Evolutionary conservation across 805 yeast species (phyloP), one percentile per base, ranked within the genome.

Genomic region (Candida saitoana): DNA sequence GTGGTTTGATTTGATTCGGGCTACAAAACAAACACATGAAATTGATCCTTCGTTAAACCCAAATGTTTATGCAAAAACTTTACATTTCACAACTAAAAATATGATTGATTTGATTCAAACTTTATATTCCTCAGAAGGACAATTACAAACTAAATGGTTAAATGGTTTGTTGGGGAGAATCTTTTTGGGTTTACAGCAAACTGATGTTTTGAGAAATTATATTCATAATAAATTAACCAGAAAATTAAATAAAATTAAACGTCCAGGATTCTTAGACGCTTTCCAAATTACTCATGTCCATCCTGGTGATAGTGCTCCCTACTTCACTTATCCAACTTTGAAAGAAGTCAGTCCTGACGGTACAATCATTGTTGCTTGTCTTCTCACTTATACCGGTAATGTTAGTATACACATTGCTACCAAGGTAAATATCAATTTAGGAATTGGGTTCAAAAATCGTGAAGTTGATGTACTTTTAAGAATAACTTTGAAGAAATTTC

Each of bases 231-330:
- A 76, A 55, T 73, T 93, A 18, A 76, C 79, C 46, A 80, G 80
- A 51, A 89, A 89, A 60, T 65, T 93, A 34, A 76, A 81, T 35
- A 82, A 89, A 54, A 81, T 89, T 41, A 85, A 87, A 54, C 81
- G 80, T 32, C 97, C 98, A 1, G 93, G 89, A 1, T 90, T 89
- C 53, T 62, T 93, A 35, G 95, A 88, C 51, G 91, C 87, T 51
- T 80, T 93, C 46, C 79, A 77, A 43, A 84, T 93, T 38, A 79
- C 76, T 39, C 73, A 80, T 40, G 76, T 93, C 12, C 74, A 78
- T 47, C 82, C 87, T 3, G 99, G 99, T 1, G 72, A 73, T 41
- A 72, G 89, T 3, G 87, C 91, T 0, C 99, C 99, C 0, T 72
- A 79, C 41, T 63, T 93, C 31, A 81, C 95, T 0, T 77, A 77